Evolutionary conservation across 2,329 filamentous ascomycete species (phyloP).

Genomic region (Aspergillus floridensis): DNA sequence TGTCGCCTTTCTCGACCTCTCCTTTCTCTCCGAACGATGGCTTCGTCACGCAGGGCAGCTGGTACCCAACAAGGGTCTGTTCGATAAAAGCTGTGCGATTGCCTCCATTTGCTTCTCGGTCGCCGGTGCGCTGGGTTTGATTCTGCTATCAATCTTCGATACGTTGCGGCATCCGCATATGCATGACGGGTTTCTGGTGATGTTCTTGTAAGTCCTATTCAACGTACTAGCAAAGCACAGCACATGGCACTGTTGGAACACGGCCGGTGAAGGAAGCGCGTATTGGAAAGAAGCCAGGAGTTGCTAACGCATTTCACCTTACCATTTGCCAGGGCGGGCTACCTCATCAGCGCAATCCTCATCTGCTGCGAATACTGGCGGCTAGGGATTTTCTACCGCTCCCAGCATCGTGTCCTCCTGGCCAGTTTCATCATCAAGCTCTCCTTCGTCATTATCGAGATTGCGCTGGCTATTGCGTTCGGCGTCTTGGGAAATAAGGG

Average conservation of each 20-base stretch:
- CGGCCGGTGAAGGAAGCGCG: too few species aligned
- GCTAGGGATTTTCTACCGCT: constrained; percentile 73
- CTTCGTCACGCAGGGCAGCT: constrained; percentile 78
- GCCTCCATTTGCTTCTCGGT: constrained; percentile 60
- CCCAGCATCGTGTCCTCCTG: constrained; percentile 67
- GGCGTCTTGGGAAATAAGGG: constrained; percentile 47
- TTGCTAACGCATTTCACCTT: too few species aligned
- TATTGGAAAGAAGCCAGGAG: too few species aligned
- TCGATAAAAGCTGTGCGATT: constrained; percentile 41
- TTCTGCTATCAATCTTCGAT: constrained; percentile 82
- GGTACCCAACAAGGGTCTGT: constrained; percentile 61
- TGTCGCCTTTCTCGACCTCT: constrained; percentile 74
- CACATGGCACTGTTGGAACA: too few species aligned
- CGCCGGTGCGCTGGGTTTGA: constrained; percentile 73
- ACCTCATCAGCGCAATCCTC: constrained; percentile 80
- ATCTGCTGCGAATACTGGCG: constrained; percentile 89
- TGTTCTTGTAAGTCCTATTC: constrained; percentile 64
- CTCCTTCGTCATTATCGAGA: constrained; percentile 75
- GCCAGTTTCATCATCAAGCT: constrained; percentile 87
- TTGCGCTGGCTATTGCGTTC: constrained; percentile 68
- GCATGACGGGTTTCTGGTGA: constrained; percentile 72
- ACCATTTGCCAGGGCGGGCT: constrained; percentile 58
- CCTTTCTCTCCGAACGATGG: constrained; percentile 79
- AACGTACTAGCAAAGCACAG: too few species aligned
- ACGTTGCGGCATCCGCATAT: constrained; percentile 63